A percentile compares a stretch with the other conserved stretches of the same genome.
Conservation (phyloP, 116 monocot species). For the Thalassia testudinum region DNA sequence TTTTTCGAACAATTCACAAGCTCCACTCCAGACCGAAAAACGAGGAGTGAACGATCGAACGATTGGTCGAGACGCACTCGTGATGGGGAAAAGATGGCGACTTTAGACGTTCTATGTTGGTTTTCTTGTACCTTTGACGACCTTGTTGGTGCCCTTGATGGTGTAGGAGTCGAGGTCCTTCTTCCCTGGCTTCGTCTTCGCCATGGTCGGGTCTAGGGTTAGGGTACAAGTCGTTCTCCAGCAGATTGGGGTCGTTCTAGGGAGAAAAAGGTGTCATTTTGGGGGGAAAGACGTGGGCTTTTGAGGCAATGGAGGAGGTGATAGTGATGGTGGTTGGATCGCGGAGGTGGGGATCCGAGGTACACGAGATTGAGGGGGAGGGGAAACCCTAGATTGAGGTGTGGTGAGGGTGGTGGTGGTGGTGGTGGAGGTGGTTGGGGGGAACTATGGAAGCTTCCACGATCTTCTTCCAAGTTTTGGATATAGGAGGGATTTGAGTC, state of each 20-base stretch:
- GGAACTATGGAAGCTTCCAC: no score
- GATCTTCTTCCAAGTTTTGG: no score
- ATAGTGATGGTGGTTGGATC: neutral
- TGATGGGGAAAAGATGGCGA: no score
- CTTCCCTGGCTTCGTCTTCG: slow-evolving; percentile 36
- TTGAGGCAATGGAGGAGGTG: neutral
- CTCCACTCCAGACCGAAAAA: no score
- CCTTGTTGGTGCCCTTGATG: slow-evolving; percentile 38
- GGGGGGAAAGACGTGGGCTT: no score
- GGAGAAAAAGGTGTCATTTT: no score
- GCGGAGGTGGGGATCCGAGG: no score
- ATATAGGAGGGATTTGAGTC: neutral
- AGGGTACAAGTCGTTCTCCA: no score
- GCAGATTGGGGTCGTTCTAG: no score
- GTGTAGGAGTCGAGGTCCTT: slow-evolving; percentile 45
- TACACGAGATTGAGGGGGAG: neutral
- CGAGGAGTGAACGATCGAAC: neutral
- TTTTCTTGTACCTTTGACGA: slow-evolving; percentile 25
- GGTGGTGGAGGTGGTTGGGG: neutral
- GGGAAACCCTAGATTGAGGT: neutral
- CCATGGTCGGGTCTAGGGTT: slow-evolving; percentile 15
- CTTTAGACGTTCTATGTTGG: no score
- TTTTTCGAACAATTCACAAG: no score
- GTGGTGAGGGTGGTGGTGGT: neutral
- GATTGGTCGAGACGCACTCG: no score